Evolutionary conservation across 2,329 filamentous ascomycete genomes (phyloP).

Genomic region (Penicillium vulpinum): DNA sequence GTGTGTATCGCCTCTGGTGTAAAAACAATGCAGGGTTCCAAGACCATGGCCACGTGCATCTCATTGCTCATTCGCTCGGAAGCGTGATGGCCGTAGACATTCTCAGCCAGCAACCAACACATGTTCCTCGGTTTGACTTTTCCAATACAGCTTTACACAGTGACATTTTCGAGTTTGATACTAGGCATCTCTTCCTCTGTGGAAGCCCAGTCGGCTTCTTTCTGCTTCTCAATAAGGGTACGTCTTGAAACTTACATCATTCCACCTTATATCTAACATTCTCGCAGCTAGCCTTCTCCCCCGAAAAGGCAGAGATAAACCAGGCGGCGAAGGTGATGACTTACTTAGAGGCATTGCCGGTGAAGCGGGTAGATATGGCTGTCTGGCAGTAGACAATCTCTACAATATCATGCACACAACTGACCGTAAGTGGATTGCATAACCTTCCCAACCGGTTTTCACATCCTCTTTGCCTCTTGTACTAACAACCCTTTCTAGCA

Average conservation of each 20-base stretch:
- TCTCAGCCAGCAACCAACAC: conserved; percentile 82
- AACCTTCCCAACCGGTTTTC: neutral
- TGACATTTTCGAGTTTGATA: conserved; percentile 84
- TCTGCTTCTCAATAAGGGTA: conserved; percentile 72
- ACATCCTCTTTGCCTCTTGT: conserved; percentile 28
- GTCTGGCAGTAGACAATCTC: conserved; percentile 89
- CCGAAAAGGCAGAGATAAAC: conserved; percentile 72
- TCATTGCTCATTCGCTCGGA: conserved; percentile 90
- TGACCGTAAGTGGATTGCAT: conserved; percentile 49
- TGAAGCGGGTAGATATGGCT: conserved; percentile 79
- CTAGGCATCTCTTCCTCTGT: conserved; percentile 81
- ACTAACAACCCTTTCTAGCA: conserved; percentile 54
- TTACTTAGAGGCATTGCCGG: conserved; percentile 66
- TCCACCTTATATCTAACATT: conserved; percentile 24
- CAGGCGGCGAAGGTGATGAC: conserved; percentile 68
- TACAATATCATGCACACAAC: conserved; percentile 86
- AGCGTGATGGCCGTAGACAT: conserved; percentile 94
- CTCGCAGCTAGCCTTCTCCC: conserved; percentile 64
- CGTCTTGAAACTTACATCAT: neutral
- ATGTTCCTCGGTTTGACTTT: conserved; percentile 54
- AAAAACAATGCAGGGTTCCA: conserved; percentile 86
- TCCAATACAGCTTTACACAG: conserved; percentile 43
- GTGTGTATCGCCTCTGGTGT: conserved; percentile 95
- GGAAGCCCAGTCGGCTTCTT: conserved; percentile 94
- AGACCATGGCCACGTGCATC: conserved; percentile 77